Evolutionary conservation across 768 basidiomycete genomes (phyloP), one percentile per base, ranked within the genome.

Genomic region (Agaricus subrufescens): DNA sequence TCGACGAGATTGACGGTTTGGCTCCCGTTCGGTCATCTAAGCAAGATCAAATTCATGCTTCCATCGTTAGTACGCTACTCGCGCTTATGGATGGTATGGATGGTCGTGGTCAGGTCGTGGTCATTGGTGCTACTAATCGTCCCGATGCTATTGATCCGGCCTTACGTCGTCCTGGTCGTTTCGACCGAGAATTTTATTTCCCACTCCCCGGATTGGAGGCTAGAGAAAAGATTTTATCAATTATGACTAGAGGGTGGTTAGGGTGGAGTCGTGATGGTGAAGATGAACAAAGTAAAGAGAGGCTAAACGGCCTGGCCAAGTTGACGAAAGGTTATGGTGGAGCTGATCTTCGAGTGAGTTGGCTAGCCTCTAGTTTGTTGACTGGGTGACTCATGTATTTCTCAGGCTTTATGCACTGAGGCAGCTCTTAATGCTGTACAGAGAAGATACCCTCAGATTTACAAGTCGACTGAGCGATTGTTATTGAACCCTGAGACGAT

Each of bases 31-130:
- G 97, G 46, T 96, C 94, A n/a, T 91, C 92, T 15, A 98, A 98
- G 66, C 97, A 98, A 65, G 97, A 98, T 67, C 96, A 99, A 71
- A 98, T 98, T 54, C 97, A 98, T 67, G 97, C 97, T 1, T 94
- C 91, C 29, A 94, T 99, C 61, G 97, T 99, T 6, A 93, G 91
- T 50, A 98, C 97, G 0, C 78, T 98, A 8, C 78, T 99, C 2
- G 96, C 97, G 2, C 78, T 98, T 44, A 98, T 98, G 97, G 97
- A 98, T 68, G 97, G 96, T 44, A 98, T 98, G 96, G 97, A 99
- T 60, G 95, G 95, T 1, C 83, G 97, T 51, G 95, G 94, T 1
- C 94, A 98, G 69, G 96, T 99, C 15, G 83, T 98, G 27, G 93
- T 99, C 30, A 98, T 98, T 62, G 97, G 97, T 29, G 97, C 97